phyloP scores from a whole-genome alignment of 768 basidiomycete species.

The Xerocomellus chrysenteron region DNA sequence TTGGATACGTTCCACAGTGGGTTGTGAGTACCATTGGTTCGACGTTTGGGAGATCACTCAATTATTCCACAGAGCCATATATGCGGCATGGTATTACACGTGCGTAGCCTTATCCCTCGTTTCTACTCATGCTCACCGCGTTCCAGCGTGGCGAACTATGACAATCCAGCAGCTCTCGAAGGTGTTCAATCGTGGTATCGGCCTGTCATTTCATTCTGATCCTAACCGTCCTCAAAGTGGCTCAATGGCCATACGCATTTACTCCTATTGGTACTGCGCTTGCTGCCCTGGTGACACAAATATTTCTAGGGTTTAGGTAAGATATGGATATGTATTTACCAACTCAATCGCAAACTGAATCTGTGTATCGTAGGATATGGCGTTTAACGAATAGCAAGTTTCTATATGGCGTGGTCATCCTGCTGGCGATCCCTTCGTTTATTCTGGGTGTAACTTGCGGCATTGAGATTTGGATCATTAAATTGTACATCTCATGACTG shows the following conservation, averaged over 20 bases:
- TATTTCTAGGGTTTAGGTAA: conserved; percentile 47
- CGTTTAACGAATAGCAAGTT: conserved; percentile 13
- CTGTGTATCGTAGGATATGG: conserved; percentile 10
- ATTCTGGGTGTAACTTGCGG: conserved; percentile 45
- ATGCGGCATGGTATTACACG: conserved; percentile 21
- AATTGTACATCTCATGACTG: conserved; percentile 31
- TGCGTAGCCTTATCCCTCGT: not conserved
- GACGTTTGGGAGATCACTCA: no score
- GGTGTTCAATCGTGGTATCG: not conserved
- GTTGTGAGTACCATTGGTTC: conserved; percentile 8
- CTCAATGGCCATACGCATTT: conserved; percentile 51
- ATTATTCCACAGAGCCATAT: conserved; percentile 9
- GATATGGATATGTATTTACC: conserved; percentile 1
- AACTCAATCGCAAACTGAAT: not conserved
- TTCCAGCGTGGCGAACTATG: conserved; percentile 14
- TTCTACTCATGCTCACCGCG: not conserved
- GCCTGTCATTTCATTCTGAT: not conserved
- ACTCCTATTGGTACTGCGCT: conserved; percentile 47
- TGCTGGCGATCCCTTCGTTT: conserved; percentile 40
- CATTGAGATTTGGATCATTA: conserved; percentile 42
- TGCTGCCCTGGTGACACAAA: conserved; percentile 50
- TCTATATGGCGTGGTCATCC: conserved; percentile 35
- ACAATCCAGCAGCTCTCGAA: conserved; percentile 15
- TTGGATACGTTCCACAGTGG: conserved; percentile 21
- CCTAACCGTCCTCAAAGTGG: conserved; percentile 27